Evolutionary conservation across 305 asterid genomes (phyloP).

Genomic region (Fraxinus ornus): DNA sequence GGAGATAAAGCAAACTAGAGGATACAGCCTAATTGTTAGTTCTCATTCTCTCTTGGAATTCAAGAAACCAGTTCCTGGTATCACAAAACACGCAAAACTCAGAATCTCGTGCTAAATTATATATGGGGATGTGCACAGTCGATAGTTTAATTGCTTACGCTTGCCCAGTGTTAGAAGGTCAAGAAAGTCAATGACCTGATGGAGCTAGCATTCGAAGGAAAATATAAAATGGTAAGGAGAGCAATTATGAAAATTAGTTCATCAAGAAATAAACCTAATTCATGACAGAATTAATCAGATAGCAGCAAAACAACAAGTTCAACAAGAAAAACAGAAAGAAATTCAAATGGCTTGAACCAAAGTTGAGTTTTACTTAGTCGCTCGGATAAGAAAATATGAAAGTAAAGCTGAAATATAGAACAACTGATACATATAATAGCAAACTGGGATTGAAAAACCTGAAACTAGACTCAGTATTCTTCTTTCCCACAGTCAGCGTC

Average conservation of each 20-base stretch:
- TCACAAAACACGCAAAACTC: not conserved
- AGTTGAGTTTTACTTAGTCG: constrained; percentile 33
- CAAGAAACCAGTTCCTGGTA: constrained; percentile 22
- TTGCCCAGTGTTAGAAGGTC: not conserved
- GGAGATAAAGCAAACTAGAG: not conserved
- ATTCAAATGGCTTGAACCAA: constrained; percentile 23
- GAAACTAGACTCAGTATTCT: constrained; percentile 45
- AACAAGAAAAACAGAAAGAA: constrained; percentile 24
- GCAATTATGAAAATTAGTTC: not conserved
- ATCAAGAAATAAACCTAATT: not conserved
- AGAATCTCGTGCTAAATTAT: not conserved
- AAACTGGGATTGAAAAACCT: constrained; percentile 53
- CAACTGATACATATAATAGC: constrained; percentile 30
- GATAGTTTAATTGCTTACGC: not conserved
- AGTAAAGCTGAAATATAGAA: constrained; percentile 18
- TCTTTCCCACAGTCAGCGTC: constrained; percentile 27
- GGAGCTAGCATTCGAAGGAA: not conserved
- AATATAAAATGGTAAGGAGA: not conserved
- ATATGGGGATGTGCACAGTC: not conserved
- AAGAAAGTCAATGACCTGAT: not conserved
- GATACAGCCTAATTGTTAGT: constrained; percentile 15
- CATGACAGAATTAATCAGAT: constrained; percentile 7
- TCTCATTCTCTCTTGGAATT: constrained; percentile 9
- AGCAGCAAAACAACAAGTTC: constrained; percentile 20
- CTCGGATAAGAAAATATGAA: constrained; percentile 21